Conservation (phyloP, 2,329 filamentous ascomycete genomes). For the Lecanosticta acicola region DNA sequence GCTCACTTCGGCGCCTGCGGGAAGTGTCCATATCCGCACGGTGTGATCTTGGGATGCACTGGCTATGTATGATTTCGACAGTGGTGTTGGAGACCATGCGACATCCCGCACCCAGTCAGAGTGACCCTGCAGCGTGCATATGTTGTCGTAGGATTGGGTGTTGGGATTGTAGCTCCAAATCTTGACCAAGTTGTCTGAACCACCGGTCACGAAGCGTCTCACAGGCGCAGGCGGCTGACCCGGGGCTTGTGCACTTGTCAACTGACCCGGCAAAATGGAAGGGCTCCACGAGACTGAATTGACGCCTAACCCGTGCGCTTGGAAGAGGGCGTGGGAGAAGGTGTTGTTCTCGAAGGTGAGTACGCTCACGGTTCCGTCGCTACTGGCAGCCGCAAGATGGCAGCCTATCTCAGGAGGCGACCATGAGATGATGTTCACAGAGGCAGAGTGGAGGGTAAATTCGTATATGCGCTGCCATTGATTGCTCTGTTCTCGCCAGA, state of each 20-base stretch:
- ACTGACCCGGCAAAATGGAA: slow-evolving; percentile 72
- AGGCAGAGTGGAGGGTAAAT: slow-evolving; percentile 88
- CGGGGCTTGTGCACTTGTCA: slow-evolving; percentile 61
- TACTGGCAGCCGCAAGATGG: slow-evolving; percentile 87
- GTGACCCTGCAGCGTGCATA: slow-evolving; percentile 70
- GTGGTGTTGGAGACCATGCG: slow-evolving; percentile 89
- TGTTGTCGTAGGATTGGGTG: slow-evolving; percentile 30
- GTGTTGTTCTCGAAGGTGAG: slow-evolving; percentile 96
- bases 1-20: slow-evolving; percentile 35
- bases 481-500: slow-evolving; percentile 79
- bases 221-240: slow-evolving; percentile 46
- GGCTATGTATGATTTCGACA: slow-evolving; percentile 95
- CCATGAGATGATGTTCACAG: slow-evolving; percentile 95
- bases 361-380: slow-evolving; percentile 86
- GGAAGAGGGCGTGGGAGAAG: slow-evolving; percentile 84
- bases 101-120: slow-evolving; percentile 97
- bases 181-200: slow-evolving; percentile 88
- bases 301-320: slow-evolving; percentile 86
- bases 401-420: slow-evolving; percentile 95
- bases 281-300: slow-evolving; percentile 97
- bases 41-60: slow-evolving; percentile 95
- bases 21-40: slow-evolving; percentile 85
- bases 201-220: slow-evolving; percentile 86
- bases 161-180: slow-evolving; percentile 75
- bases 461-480: slow-evolving; percentile 76